Base-by-base conservation (phyloP, 2,329 filamentous ascomycete genomes). In the Myriangium duriaei region DNA sequence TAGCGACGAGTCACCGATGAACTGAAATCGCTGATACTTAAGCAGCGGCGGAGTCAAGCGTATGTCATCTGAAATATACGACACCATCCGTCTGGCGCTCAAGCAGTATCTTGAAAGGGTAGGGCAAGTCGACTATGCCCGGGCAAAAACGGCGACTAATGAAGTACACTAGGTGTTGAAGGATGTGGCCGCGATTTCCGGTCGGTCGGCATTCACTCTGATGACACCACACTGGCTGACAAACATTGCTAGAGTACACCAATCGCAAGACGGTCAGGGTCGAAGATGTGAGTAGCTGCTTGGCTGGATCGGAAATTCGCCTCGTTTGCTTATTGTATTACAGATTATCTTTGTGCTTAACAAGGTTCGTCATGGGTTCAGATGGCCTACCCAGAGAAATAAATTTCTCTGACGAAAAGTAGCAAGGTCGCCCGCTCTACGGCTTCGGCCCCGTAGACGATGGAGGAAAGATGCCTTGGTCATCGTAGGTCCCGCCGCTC, bases 21-120 rank as follows among this genome's bases (percentile, higher is more conserved):
- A 10, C 13, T 16, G 11, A 40, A 86, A 57, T 76, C 81, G 29
- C 59, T 88, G 0, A 82, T 82, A 1, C 72, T 82, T 4, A n/a
- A n/a, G n/a, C n/a, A 74, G 82, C 5, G 82, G 81, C 1, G 82
- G 82, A 0, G 77, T 88, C 0, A 86, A 86, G 53, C 66, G 81
- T 0, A 84, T 87, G 6, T 78, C 76, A 0, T 69, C 53, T 0
- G 46, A 32, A 0, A 77, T 86, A 2, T 87, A 87, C 49, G 64
- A 75, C 0, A 76, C 81, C 0, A 55, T 68, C 0, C 64, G 82
- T 0, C 12, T 3, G 0, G 72, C 64, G 0, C 37, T 87, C 1
- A 72, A 66, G 14, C 43, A 73, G 48, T 61, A 67, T 0, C 57
- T 87, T 0, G 47, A 59, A 16, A 19, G 24, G 57, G 76, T 84